Evolutionary conservation across 2,329 filamentous ascomycete species (phyloP).

Genomic region (Fusarium sp.): DNA sequence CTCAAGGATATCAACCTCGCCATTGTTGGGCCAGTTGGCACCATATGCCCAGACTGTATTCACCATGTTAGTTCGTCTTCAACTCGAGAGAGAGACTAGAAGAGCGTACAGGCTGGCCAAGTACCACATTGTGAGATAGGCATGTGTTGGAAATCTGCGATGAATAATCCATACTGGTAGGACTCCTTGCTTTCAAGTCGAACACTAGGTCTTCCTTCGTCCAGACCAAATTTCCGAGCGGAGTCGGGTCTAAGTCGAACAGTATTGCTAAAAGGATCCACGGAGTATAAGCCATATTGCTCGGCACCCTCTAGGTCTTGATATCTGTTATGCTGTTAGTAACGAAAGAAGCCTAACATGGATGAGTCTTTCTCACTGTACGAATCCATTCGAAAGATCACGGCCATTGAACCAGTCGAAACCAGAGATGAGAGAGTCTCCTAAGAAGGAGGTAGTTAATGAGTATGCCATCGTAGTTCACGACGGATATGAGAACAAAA

Average conservation of each 20-base stretch:
- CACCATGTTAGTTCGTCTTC: slow-evolving; percentile 8
- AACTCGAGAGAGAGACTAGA: background rate
- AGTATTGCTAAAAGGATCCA: slow-evolving; percentile 52
- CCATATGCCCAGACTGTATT: slow-evolving; percentile 62
- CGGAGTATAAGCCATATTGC: slow-evolving; percentile 51
- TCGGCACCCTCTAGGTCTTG: slow-evolving; percentile 54
- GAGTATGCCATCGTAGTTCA: slow-evolving; percentile 50
- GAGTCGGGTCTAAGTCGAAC: slow-evolving; percentile 59
- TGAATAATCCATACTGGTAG: slow-evolving; percentile 74
- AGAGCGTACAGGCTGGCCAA: slow-evolving; percentile 73
- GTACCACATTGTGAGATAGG: slow-evolving; percentile 74
- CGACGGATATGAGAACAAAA: slow-evolving; percentile 3
- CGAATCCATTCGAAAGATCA: slow-evolving; percentile 75
- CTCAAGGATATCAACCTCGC: slow-evolving; percentile 77
- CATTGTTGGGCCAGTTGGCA: slow-evolving; percentile 66
- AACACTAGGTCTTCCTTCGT: slow-evolving; percentile 65
- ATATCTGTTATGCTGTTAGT: slow-evolving; percentile 48
- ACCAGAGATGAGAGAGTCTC: slow-evolving; percentile 54
- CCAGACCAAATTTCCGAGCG: slow-evolving; percentile 48
- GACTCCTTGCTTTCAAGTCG: slow-evolving; percentile 71
- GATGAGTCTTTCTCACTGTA: slow-evolving; percentile 61
- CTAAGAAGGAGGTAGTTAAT: slow-evolving; percentile 54
- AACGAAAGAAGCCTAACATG: slow-evolving; percentile 6
- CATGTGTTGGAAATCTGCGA: slow-evolving; percentile 79
- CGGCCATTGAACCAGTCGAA: slow-evolving; percentile 60